These are phyloP conservation scores for Penicillium psychrosexuale DNA, from an alignment of 2,329 filamentous ascomycete genomes.

Conservation along the genomic window DNA sequence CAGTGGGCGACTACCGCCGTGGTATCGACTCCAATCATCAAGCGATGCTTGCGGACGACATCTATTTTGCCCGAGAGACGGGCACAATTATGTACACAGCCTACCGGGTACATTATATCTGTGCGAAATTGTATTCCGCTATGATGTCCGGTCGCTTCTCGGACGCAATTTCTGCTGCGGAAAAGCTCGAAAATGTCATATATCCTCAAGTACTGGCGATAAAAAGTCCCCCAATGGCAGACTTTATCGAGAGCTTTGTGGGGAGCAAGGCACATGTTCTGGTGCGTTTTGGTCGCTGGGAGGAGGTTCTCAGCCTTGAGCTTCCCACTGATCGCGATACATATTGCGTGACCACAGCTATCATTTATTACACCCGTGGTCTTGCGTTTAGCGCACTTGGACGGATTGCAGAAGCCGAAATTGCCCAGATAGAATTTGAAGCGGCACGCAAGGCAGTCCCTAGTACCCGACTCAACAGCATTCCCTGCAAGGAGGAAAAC, in stretches of 20 bases:
- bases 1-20: slow-evolving; percentile 66
- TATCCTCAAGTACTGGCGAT: too few relatives aligned
- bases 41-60: slow-evolving; percentile 65
- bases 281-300: slow-evolving; percentile 69
- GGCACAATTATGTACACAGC: slow-evolving; percentile 18
- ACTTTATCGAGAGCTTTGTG: slow-evolving; percentile 70
- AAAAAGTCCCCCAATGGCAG: slow-evolving; percentile 66
- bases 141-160: slow-evolving; percentile 16
- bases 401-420: slow-evolving; percentile 51
- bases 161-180: slow-evolving; percentile 16
- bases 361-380: slow-evolving; percentile 63
- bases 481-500: slow-evolving; percentile 52
- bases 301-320: slow-evolving; percentile 56
- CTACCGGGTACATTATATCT: slow-evolving; percentile 18
- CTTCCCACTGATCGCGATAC: slow-evolving; percentile 57
- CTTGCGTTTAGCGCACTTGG: slow-evolving; percentile 60
- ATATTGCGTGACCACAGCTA: slow-evolving; percentile 66
- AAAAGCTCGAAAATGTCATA: slow-evolving; percentile 27
- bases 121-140: slow-evolving; percentile 18
- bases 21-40: slow-evolving; percentile 64
- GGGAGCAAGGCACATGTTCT: slow-evolving; percentile 64
- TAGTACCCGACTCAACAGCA: slow-evolving; percentile 61
- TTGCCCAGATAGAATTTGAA: slow-evolving; percentile 51
- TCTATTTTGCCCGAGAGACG: slow-evolving; percentile 52
- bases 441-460: slow-evolving; percentile 53